Base-by-base conservation (phyloP, 208 protist genomes). In the Trypanosoma theileri region DNA sequence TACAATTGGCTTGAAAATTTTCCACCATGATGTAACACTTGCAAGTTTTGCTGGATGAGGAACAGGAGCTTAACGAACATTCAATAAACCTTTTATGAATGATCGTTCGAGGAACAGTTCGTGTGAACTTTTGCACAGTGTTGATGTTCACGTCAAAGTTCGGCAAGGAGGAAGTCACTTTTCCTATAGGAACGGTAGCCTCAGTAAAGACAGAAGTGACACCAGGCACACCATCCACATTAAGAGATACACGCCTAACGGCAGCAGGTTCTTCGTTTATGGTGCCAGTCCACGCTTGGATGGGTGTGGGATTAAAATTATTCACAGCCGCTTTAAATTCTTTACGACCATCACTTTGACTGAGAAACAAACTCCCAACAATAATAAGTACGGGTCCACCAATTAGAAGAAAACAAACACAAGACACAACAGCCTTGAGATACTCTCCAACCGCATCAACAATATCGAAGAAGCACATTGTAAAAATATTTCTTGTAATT, bases 391-490 rank as follows among this genome's bases (percentile, higher is more conserved):
- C 60, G 26, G 69, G 60, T 2, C 69, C 60, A 46, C 59, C 52
- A 16, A 74, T 68, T 14, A 74, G 1, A 11, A 74, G 60, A 60
- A 54, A 74, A 40, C 69, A 74, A n/a, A 41, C 12, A 52, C 35
- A 62, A 11, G 44, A 50, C 4, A 75, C 24, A 21, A 46, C 52
- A 9, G 55, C 51, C 54, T 75, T 68, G 28, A 69, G 53, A 16
- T 44, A 69, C 7, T 69, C 44, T 24, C 56, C 70, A 48, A 75
- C 40, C 9, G 62, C 26, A 22, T 52, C 56, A 35, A 75, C n/a
- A n/a, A 75, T 28, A 42, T 50, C 45, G 28, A 48, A 50, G 11
- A 28, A 53, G 17, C 59, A 63, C 59, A 63, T 63, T 51, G 35
- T 60, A 48, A 53, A 24, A 22, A n/a, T 21, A 13, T 50, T 62